phyloP scores from a whole-genome alignment of 108 stramenopile species.

The Cyclotella atomus region DNA sequence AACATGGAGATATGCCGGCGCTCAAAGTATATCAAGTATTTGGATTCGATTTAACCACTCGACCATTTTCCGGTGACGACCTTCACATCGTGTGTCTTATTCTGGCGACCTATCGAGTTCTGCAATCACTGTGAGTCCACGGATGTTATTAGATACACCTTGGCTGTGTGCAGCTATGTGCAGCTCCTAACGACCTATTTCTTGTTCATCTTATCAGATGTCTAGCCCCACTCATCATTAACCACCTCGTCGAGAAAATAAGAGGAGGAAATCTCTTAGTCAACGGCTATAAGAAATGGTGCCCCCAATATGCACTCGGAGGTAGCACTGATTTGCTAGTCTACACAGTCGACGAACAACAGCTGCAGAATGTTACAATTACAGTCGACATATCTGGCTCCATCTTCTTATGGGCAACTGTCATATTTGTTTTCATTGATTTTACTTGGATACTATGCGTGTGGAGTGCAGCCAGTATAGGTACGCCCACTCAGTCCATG shows the following conservation, averaged over 20 bases:
- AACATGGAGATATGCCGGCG: slow-evolving; percentile 30
- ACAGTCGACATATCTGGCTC: background rate
- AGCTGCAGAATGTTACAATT: background rate
- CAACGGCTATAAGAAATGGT: slow-evolving; percentile 34
- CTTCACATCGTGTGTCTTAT: slow-evolving; percentile 36
- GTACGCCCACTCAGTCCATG: slow-evolving; percentile 30
- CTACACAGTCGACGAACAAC: background rate
- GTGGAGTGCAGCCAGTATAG: slow-evolving; percentile 28
- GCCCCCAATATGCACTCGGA: slow-evolving; percentile 16
- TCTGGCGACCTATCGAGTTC: slow-evolving; percentile 25
- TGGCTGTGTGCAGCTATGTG: background rate
- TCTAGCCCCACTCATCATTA: slow-evolving; percentile 18
- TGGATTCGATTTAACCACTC: slow-evolving; percentile 36
- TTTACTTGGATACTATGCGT: slow-evolving; percentile 20
- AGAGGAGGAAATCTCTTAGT: slow-evolving; percentile 14
- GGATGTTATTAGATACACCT: background rate
- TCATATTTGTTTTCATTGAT: slow-evolving; percentile 14
- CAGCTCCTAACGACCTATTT: background rate
- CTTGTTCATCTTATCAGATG: slow-evolving; percentile 21
- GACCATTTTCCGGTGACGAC: slow-evolving; percentile 49
- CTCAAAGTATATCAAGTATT: slow-evolving; percentile 30
- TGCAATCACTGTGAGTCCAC: slow-evolving; percentile 28
- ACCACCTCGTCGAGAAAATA: slow-evolving; percentile 4
- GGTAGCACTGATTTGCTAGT: background rate
- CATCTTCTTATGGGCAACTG: background rate